Evolutionary conservation across 2,329 filamentous ascomycete species (phyloP).

Genomic region (Didymella pomorum): DNA sequence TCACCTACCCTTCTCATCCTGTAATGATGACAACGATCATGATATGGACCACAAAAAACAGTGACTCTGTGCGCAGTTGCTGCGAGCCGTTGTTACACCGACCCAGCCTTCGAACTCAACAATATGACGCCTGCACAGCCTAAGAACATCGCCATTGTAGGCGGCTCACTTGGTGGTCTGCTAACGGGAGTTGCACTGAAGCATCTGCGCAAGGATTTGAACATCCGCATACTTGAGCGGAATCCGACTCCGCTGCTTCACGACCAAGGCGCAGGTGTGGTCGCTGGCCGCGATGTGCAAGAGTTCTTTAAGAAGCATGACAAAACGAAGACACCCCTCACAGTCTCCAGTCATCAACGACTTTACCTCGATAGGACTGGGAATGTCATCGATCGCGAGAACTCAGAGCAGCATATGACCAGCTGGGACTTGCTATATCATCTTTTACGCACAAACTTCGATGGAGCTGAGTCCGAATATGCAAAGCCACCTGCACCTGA

Average conservation of each 20-base stretch:
- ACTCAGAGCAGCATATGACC: conserved; percentile 36
- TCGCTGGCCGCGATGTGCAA: conserved; percentile 33
- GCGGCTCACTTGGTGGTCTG: conserved; percentile 36
- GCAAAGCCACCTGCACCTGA: conserved; percentile 22
- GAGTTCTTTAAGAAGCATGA: conserved; percentile 35
- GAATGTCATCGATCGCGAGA: conserved; percentile 28
- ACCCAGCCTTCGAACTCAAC: background rate
- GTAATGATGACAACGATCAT: conserved; percentile 11
- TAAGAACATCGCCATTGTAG: conserved; percentile 35
- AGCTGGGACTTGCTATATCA: conserved; percentile 44
- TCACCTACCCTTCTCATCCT: conserved; percentile 4
- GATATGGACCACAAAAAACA: background rate
- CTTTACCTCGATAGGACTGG: conserved; percentile 34
- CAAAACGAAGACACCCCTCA: conserved; percentile 27
- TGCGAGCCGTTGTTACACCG: background rate
- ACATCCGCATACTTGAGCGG: conserved; percentile 37
- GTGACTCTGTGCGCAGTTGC: background rate
- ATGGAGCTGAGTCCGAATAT: conserved; percentile 35
- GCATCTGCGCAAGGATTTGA: conserved; percentile 30
- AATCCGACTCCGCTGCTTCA: conserved; percentile 38
- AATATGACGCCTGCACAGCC: conserved; percentile 26
- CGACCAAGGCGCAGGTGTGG: conserved; percentile 40
- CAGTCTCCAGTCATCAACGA: conserved; percentile 30
- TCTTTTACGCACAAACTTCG: conserved; percentile 36
- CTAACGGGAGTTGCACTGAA: conserved; percentile 34